phyloP scores from a whole-genome alignment of 2,329 filamentous ascomycete species.

The Colletotrichum siamense region DNA sequence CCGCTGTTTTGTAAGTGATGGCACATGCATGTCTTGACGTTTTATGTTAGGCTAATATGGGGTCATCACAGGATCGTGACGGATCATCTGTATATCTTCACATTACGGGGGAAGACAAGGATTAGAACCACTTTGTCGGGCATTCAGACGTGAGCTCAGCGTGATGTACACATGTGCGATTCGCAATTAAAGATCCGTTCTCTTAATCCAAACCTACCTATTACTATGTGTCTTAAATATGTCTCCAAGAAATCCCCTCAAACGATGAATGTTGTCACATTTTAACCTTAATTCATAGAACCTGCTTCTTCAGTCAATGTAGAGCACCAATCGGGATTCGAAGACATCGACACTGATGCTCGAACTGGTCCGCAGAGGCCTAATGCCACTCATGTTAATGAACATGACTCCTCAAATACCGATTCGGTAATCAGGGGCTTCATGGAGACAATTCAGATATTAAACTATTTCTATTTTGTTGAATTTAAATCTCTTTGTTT shows the following conservation, averaged over 20 bases:
- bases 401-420: neutral
- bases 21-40: neutral
- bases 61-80: neutral
- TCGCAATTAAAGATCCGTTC: neutral
- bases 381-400: neutral
- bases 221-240: neutral
- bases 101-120: neutral
- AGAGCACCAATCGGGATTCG: rapidly evolving
- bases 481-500: neutral
- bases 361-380: neutral
- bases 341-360: neutral
- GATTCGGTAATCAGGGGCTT: neutral
- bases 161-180: neutral
- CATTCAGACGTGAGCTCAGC: neutral
- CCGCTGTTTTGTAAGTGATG: neutral
- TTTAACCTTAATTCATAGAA: neutral
- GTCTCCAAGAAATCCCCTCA: neutral
- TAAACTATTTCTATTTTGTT: neutral
- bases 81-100: neutral
- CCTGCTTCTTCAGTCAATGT: neutral
- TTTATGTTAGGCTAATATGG: neutral
- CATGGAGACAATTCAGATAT: neutral
- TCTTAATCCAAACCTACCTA: neutral
- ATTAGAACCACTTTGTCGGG: neutral
- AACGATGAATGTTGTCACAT: neutral